Evolutionary conservation across 192 early-diverging fungal species (phyloP), one percentile per base, ranked within the genome.

Genomic region (Phlyctochytrium planicorne): DNA sequence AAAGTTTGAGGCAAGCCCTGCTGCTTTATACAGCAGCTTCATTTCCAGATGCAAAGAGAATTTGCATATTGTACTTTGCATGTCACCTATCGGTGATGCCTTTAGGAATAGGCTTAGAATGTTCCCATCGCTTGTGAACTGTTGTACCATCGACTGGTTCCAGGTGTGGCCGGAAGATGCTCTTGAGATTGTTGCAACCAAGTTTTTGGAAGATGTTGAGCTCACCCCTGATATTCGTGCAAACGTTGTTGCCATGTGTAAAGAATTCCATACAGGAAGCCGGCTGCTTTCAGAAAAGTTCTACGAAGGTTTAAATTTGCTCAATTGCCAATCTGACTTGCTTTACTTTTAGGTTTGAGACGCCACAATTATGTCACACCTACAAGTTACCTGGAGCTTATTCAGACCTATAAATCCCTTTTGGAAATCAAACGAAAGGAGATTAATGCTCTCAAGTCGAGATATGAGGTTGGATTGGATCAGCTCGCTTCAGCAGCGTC

Each of bases 121-220:
- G 84, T 86, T 86, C 65, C 84, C 84, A 25, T 80, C 80, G 14
- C 69, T 86, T 0, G 84, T 86, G 12, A 86, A 86, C 64, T 86
- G 84, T 65, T 86, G 84, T 65, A 86, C 84, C 10, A 86, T 86
- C 60, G 84, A 86, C 64, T 86, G 84, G 84, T 86, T 86, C 71
- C 82, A 86, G 60, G 82, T 79, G 27, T 86, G 84, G 84, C 84
- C 84, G 27, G 83, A 86, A 47, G 84, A 86, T 69, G 84, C 84
- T 10, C 70, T 86, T 27, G 76, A 84, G 63, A 82, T 85, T 67
- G 84, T 86, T 0, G 82, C 84, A 12, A 64, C 59, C 32, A 79
- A 74, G 52, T 86, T 86, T 71, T 57, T 86, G 53, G 84, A 86
- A 66, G 82, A 86, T 32, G 77, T 85, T 10, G 84, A 86, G 69